Percentiles rank a stretch among this genome's conserved stretches.
phyloP scores from a whole-genome alignment of 2,329 filamentous ascomycete species.

The Cordyceps fumosorosea region DNA sequence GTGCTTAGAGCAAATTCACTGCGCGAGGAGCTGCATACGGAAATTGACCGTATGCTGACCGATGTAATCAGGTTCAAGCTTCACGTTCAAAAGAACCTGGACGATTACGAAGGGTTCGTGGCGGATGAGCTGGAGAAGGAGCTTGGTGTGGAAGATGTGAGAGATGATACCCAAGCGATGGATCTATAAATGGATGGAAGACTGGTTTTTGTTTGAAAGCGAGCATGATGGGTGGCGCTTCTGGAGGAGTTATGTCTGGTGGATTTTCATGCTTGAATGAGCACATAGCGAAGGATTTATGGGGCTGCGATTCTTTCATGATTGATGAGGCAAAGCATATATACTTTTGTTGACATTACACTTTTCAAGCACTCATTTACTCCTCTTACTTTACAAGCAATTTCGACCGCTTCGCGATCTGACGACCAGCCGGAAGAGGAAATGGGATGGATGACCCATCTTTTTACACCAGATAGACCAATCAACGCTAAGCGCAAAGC shows the following conservation, averaged over 20 bases:
- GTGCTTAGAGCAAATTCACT: slow-evolving; percentile 76
- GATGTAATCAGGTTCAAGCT: slow-evolving; percentile 99
- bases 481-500: neutral
- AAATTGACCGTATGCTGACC: slow-evolving; percentile 92
- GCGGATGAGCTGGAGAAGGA: slow-evolving; percentile 88
- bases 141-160: slow-evolving; percentile 56
- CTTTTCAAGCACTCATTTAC: neutral
- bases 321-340: slow-evolving; percentile 8
- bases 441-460: neutral
- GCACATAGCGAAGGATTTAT: slow-evolving; percentile 1
- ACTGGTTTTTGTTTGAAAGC: neutral
- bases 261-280: neutral
- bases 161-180: slow-evolving; percentile 46
- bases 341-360: neutral
- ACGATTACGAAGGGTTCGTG: slow-evolving; percentile 91
- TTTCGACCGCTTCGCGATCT: neutral
- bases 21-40: slow-evolving; percentile 95
- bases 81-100: slow-evolving; percentile 84
- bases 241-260: neutral
- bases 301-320: neutral
- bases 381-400: neutral
- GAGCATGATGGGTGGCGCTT: neutral
- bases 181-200: slow-evolving; percentile 30
- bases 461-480: neutral
- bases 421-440: too few species aligned